Base-by-base conservation (phyloP, 495 filamentous ascomycete species). In the Penicillium canescens region DNA sequence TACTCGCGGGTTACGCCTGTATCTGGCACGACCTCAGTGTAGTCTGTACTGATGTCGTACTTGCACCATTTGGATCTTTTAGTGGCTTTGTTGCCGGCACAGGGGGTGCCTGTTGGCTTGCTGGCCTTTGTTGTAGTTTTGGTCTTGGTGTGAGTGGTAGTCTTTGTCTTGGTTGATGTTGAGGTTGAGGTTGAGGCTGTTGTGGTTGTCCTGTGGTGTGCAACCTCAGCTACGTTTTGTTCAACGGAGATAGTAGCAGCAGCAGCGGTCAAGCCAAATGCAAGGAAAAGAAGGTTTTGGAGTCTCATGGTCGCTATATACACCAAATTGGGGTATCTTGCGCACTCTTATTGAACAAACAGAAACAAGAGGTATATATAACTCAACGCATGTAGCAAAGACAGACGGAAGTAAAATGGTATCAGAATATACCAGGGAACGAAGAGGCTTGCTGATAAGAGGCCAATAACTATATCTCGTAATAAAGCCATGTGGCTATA, bases 41-140 rank as follows among this genome's bases (percentile, higher is more conserved):
- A 82, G 59, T 84, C 75, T 5, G 79, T 82, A 24, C 76, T 60
- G 54, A 82, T 75, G 42, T 76, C 64, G 35, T 72, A 77, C 16
- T 69, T 54, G 33, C 71, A 64, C 71, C 73, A 75, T 46, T 66
- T 59, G 16, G 47, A 61, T 54, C 77, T 63, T 28, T 65, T 68
- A 9, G 58, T 70, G 11, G 76, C 57, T 4, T 68, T 71, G 48
- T 80, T 77, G 41, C 70, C 69, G n/a, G 62, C 58, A 44, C 71
- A 70, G 18, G 50, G 51, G 21, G 28, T 42, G 36, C 48, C 31
- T 42, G 48, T 51, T 35, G 48, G 48, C 20, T 51, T 51, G 38
- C 21, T 13, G 12, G 13, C 21, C 23, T 34, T 42, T 38, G 47
- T 42, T 34, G 13, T 46, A 4, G 43, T 46, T 13, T 21, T 46